Conservation (phyloP, 306 rosid species). For the Quercus berberidifolia region DNA sequence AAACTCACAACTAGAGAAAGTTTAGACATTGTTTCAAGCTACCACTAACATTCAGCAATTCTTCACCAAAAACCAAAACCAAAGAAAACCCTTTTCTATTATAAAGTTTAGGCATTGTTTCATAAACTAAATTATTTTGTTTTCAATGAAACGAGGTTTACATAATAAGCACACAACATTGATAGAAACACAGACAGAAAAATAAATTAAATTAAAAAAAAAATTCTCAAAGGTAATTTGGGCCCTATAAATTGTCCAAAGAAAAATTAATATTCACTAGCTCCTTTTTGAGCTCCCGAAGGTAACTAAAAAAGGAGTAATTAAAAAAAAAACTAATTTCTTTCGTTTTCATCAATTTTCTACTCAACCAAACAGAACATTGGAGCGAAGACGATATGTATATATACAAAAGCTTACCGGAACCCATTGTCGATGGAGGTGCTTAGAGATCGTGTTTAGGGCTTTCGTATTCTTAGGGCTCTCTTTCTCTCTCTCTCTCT, state of each 20-base stretch:
- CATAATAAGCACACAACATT: too few species aligned
- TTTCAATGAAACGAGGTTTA: background rate
- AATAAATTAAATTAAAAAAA: too few species aligned
- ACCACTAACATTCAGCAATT: background rate
- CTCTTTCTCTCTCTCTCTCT: background rate
- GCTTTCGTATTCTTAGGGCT: background rate
- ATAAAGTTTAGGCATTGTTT: background rate
- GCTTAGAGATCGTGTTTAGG: background rate
- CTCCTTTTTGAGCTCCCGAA: background rate
- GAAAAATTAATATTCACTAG: background rate
- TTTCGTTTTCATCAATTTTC: background rate
- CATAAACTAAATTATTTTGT: background rate
- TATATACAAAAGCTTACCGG: background rate
- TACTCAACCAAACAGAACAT: background rate
- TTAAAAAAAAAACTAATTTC: background rate
- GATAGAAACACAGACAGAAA: too few species aligned
- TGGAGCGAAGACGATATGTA: background rate
- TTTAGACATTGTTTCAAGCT: background rate
- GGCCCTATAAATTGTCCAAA: background rate
- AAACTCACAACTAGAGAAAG: background rate
- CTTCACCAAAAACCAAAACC: background rate
- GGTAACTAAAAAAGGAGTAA: background rate
- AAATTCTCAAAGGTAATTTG: background rate
- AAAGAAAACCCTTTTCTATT: background rate
- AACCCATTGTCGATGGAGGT: slow-evolving; percentile 1